phyloP scores from a whole-genome alignment of 73 alveolate genomes.

The Durusdinium trenchii region DNA sequence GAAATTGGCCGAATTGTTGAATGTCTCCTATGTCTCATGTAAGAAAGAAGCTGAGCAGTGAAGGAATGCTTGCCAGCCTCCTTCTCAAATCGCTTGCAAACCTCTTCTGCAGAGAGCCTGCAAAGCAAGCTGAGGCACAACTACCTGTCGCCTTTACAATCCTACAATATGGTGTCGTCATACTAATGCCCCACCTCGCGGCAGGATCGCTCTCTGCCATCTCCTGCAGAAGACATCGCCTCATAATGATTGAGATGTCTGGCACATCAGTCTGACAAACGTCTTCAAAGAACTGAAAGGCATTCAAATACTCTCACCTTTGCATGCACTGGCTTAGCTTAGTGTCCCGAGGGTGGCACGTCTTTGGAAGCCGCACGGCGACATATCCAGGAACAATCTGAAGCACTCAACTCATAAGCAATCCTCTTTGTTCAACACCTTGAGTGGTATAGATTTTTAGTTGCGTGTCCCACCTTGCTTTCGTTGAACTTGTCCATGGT shows the following conservation, averaged over 20 bases:
- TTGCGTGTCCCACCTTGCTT: neutral
- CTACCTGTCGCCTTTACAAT: neutral
- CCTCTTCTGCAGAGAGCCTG: slow-evolving; percentile 80
- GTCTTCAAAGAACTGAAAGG: no score
- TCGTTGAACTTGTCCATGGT: slow-evolving; percentile 89
- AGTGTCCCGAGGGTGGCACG: neutral
- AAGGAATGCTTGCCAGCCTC: neutral
- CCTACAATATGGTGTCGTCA: neutral
- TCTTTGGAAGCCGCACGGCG: slow-evolving; percentile 60
- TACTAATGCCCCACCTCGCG: neutral
- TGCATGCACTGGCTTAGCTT: neutral
- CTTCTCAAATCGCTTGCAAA: slow-evolving; percentile 87
- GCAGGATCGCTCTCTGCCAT: slow-evolving; percentile 82
- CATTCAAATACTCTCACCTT: neutral
- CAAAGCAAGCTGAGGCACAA: neutral
- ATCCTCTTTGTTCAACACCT: neutral
- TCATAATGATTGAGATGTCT: neutral
- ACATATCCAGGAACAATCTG: slow-evolving; percentile 75
- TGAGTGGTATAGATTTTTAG: neutral
- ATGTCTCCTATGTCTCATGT: no score
- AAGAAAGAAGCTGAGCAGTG: neutral
- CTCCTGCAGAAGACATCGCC: slow-evolving; percentile 55
- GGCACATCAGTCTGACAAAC: neutral
- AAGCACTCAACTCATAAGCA: neutral
- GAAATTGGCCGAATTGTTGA: no score